A percentile compares a stretch with the other conserved stretches of the same genome.
Conservation (phyloP, 2,329 filamentous ascomycete genomes). For the Fusarium sp. region DNA sequence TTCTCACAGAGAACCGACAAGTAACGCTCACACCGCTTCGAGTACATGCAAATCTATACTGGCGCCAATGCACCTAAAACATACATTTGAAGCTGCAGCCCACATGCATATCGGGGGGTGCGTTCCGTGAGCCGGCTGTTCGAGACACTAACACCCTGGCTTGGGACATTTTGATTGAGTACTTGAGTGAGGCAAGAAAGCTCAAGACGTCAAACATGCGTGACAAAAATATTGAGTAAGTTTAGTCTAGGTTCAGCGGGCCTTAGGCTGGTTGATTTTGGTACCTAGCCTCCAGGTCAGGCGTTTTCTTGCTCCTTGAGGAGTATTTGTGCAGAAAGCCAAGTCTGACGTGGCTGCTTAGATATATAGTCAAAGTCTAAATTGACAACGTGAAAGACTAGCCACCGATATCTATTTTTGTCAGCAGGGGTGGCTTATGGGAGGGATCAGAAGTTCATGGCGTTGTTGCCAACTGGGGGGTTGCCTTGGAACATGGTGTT, state of each 20-base stretch:
- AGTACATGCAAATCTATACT: background rate
- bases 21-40: constrained; percentile 7
- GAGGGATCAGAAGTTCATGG: constrained; percentile 47
- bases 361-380: background rate
- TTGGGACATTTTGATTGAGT: background rate
- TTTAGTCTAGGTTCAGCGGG: background rate
- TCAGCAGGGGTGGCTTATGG: background rate
- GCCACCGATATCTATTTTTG: background rate
- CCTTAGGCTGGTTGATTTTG: background rate
- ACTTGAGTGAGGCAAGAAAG: background rate
- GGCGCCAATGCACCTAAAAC: background rate
- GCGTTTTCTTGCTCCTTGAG: background rate
- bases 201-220: background rate
- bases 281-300: background rate
- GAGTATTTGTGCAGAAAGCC: background rate
- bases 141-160: background rate
- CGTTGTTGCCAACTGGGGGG: constrained; percentile 43
- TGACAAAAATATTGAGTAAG: background rate
- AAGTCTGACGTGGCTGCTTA: background rate
- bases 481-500: constrained; percentile 49
- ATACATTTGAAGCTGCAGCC: constrained; percentile 4
- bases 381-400: background rate
- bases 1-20: background rate
- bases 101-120: background rate
- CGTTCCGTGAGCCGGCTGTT: background rate